phyloP scores from a whole-genome alignment of 2,329 filamentous ascomycete genomes.

The Thielaviopsis musarum region DNA sequence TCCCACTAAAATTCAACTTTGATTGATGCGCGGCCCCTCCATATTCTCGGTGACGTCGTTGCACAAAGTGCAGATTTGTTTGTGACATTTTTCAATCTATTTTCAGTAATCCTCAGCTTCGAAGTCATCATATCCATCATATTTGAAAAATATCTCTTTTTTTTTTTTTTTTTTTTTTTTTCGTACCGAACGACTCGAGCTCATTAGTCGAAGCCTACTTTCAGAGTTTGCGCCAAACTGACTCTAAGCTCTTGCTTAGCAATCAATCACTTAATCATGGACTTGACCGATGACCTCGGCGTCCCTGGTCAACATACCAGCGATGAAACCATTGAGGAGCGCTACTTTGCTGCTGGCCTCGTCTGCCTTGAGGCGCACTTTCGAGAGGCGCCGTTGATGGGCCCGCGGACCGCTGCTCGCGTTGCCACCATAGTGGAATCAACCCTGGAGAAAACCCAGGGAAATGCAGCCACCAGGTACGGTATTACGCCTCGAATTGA shows the following conservation, averaged over 20 bases:
- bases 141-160: too few relatives aligned
- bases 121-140: too few relatives aligned
- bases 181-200: too few relatives aligned
- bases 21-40: too few relatives aligned
- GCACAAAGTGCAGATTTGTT: too few relatives aligned
- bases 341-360: constrained; percentile 42
- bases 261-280: background rate
- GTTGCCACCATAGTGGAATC: constrained; percentile 40
- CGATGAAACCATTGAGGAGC: constrained; percentile 43
- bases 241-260: background rate
- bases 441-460: constrained; percentile 48
- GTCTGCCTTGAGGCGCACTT: constrained; percentile 47
- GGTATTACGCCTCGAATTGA: constrained; percentile 10
- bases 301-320: background rate
- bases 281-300: background rate
- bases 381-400: constrained; percentile 38
- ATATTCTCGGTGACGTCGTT: too few relatives aligned
- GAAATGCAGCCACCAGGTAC: constrained; percentile 41
- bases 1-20: too few relatives aligned
- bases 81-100: too few relatives aligned
- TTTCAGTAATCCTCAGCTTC: too few relatives aligned
- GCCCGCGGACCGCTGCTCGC: constrained; percentile 35
- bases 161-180: too few relatives aligned
- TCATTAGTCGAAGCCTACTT: too few relatives aligned
- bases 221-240: too few relatives aligned